Base-by-base conservation (phyloP, 1,139 yeast genomes). In the Williopsis jadinii region DNA sequence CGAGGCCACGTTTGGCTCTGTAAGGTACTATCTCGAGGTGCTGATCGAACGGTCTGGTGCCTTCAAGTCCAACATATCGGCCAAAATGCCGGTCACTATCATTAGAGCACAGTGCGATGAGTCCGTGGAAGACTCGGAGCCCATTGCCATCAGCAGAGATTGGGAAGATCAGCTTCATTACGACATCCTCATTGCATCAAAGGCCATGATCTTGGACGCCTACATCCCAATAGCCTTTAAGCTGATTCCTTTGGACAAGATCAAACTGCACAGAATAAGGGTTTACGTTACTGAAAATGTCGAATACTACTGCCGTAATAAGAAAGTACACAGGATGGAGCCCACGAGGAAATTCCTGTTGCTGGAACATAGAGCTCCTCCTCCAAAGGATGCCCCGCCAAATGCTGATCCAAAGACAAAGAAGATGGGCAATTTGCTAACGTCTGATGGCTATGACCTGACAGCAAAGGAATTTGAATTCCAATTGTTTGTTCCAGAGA, bases 161-260 rank as follows among this genome's bases (percentile, higher is more conserved):
- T 92, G 98, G 98, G 97, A 92, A 60, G 90, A 85, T 58, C 88
- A 85, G 57, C 63, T 92, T 34, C 80, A 81, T 51, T 92, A 92
- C 58, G 97, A 92, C 57, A 87, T 92, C 39, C 81, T 87, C 28
- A 81, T 92, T 42, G 95, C 87, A 35, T 84, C 96, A 15, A 92
- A 92, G 59, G 81, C 92, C 15, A 79, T 90, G 42, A 81, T 94
- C 3, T 70, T 92, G 40, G 90, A 95, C 55, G 80, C 92, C 3
- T 80, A 76, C 54, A 65, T 92, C 38, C 97, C 97, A 0, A 70
- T 92, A 13, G 85, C 92, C 3, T 84, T 92, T 64, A 70, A 84
- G 52, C 74, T 92, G 51, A 80, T 84, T 0, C 97, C 97, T 0
- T 60, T 90, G 41, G 95, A 90, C 36, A 90, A 92, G 60, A 86